Evolutionary conservation across 2,329 filamentous ascomycete species (phyloP).

Genomic region (Fusarium papillatum): DNA sequence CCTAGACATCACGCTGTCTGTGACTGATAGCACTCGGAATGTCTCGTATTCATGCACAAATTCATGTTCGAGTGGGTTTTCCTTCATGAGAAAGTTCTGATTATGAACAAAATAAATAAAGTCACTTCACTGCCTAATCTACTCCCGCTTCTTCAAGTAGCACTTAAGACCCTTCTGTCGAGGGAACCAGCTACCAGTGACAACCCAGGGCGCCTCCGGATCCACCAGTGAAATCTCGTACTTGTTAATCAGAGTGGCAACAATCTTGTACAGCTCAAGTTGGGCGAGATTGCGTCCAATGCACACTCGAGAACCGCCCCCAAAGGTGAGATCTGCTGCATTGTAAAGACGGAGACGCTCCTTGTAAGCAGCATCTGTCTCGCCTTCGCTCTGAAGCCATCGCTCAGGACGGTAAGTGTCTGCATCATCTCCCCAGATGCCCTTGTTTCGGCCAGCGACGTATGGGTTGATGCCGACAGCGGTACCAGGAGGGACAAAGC

Average conservation of each 20-base stretch:
- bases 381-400: slow-evolving; percentile 53
- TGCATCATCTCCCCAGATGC: slow-evolving; percentile 59
- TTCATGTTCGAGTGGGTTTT: too few relatives aligned
- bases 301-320: slow-evolving; percentile 50
- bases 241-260: slow-evolving; percentile 59
- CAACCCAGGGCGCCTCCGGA: slow-evolving; percentile 9
- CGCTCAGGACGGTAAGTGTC: slow-evolving; percentile 61
- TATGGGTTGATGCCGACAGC: slow-evolving; percentile 58
- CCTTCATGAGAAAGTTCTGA: not conserved
- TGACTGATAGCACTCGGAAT: too few relatives aligned
- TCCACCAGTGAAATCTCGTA: slow-evolving; percentile 55
- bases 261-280: slow-evolving; percentile 50
- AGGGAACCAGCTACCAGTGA: slow-evolving; percentile 23
- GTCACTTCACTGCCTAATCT: not conserved
- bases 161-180: slow-evolving; percentile 10
- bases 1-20: too few relatives aligned
- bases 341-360: slow-evolving; percentile 51
- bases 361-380: slow-evolving; percentile 43
- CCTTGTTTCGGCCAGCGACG: slow-evolving; percentile 53
- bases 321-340: slow-evolving; percentile 50
- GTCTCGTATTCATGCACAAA: too few relatives aligned
- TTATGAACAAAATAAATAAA: not conserved
- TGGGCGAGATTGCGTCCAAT: slow-evolving; percentile 50
- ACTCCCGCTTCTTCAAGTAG: slow-evolving; percentile 1
- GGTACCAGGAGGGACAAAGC: slow-evolving; percentile 51